These are phyloP conservation scores for Kwoniella heveanensis DNA, from an alignment of 768 basidiomycete species.

Conservation along the genomic window DNA sequence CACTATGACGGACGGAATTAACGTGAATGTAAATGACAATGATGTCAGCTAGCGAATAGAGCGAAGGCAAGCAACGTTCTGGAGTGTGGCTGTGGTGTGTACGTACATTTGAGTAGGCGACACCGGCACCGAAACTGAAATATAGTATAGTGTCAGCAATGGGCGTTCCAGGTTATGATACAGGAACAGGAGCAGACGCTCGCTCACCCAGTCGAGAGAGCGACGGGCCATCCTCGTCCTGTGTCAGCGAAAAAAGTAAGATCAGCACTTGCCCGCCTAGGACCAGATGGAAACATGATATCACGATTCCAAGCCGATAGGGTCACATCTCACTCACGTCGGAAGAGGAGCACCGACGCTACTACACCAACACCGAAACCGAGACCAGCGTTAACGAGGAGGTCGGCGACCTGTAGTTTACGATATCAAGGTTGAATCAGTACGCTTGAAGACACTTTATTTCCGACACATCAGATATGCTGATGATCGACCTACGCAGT, in stretches of 20 bases:
- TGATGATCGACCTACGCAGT: constrained; percentile 42
- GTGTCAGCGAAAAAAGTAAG: neutral
- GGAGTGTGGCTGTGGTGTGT: too few species aligned
- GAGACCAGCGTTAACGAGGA: constrained; percentile 56
- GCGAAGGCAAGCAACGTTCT: too few species aligned
- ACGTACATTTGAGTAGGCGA: constrained; percentile 56
- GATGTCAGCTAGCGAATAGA: neutral
- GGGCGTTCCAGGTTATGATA: neutral
- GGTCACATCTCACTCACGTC: constrained; percentile 43
- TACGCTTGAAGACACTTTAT: too few species aligned
- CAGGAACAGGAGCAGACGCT: neutral
- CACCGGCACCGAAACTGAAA: constrained; percentile 54
- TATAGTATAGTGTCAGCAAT: neutral
- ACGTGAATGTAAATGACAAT: neutral
- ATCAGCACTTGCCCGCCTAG: too few species aligned
- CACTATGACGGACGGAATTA: too few species aligned
- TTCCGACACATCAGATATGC: neutral
- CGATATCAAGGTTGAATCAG: too few species aligned
- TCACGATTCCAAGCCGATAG: too few species aligned
- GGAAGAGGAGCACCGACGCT: constrained; percentile 56
- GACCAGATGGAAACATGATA: too few species aligned
- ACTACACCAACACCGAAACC: constrained; percentile 58
- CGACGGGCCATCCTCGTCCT: constrained; percentile 57
- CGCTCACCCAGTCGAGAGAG: constrained; percentile 56
- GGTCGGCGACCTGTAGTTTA: constrained; percentile 54